phyloP scores from a whole-genome alignment of 2,329 filamentous ascomycete genomes.

The Ophiostoma pallidulum region DNA sequence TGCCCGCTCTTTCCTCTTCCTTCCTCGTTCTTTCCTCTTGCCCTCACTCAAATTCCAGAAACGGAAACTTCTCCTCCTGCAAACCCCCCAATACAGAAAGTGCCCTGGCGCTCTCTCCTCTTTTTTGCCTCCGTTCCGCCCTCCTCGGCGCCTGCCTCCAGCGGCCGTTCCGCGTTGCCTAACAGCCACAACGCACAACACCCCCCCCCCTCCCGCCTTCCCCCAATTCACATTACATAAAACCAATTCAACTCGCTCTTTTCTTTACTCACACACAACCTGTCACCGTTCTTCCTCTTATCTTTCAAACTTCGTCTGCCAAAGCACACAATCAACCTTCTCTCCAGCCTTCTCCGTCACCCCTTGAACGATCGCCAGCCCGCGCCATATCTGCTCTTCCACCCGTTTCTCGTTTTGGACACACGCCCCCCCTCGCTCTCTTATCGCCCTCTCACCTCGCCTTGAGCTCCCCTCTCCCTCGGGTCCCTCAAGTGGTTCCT shows the following conservation, averaged over 20 bases:
- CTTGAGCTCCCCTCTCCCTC: neutral
- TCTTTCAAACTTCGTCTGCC: conserved; percentile 21
- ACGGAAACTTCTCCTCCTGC: no score
- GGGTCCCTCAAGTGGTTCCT: neutral
- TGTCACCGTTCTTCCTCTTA: conserved; percentile 30
- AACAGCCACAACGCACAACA: neutral
- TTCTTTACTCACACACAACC: conserved; percentile 33
- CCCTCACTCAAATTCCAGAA: no score
- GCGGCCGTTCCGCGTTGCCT: neutral
- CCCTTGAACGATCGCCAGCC: neutral
- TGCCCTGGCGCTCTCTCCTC: neutral
- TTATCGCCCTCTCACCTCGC: conserved; percentile 7
- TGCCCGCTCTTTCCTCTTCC: neutral
- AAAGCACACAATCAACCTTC: conserved; percentile 14
- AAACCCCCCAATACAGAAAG: neutral
- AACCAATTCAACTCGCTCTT: conserved; percentile 34
- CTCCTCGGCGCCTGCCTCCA: neutral
- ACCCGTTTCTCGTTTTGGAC: conserved; percentile 3
- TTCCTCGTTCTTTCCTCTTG: neutral
- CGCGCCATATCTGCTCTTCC: conserved; percentile 3
- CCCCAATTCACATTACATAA: conserved; percentile 39
- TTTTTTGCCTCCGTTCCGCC: conserved; percentile 1
- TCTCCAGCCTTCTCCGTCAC: neutral
- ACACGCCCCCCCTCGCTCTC: conserved; percentile 7
- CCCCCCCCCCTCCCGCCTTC: conserved; percentile 19